These are phyloP conservation scores for Pochonia chlamydosporia DNA, from an alignment of 2,329 filamentous ascomycete genomes.

Conservation along the genomic window DNA sequence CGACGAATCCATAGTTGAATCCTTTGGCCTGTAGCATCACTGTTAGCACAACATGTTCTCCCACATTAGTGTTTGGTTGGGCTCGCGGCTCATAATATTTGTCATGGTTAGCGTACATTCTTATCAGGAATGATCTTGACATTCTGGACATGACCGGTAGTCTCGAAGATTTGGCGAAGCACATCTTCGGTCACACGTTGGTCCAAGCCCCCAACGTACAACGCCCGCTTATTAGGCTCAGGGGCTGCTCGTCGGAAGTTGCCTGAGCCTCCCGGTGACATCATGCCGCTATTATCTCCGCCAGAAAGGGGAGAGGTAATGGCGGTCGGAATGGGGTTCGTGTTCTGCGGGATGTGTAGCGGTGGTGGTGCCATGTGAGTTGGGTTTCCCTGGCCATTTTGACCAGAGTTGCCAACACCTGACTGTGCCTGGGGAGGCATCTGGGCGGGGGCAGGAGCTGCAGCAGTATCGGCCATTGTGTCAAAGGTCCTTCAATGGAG, in stretches of 20 bases:
- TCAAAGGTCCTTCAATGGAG: not conserved
- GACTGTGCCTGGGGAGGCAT: conserved; percentile 65
- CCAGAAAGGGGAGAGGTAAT: conserved; percentile 82
- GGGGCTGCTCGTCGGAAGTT: conserved; percentile 87
- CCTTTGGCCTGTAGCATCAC: conserved; percentile 68
- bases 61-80: conserved; percentile 7
- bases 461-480: conserved; percentile 72
- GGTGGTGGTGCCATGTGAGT: conserved; percentile 85
- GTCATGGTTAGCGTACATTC: conserved; percentile 63
- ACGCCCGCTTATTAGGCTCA: conserved; percentile 95
- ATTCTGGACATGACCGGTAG: conserved; percentile 93
- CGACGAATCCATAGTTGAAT: conserved; percentile 98
- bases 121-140: conserved; percentile 99
- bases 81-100: not conserved
- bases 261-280: conserved; percentile 79
- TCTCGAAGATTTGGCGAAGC: conserved; percentile 96
- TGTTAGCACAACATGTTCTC: conserved; percentile 19
- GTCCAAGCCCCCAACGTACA: conserved; percentile 94
- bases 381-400: conserved; percentile 63
- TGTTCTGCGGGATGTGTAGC: conserved; percentile 93
- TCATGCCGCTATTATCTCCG: conserved; percentile 57
- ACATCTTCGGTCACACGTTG: conserved; percentile 95
- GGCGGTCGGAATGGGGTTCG: conserved; percentile 87
- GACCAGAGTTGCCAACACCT: conserved; percentile 52
- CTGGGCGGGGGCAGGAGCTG: conserved; percentile 55